A percentile compares a stretch with the other conserved stretches of the same genome.
Evolutionary conservation across 2,329 filamentous ascomycete genomes (phyloP).

Genomic region (Lasiodiplodia citricola): DNA sequence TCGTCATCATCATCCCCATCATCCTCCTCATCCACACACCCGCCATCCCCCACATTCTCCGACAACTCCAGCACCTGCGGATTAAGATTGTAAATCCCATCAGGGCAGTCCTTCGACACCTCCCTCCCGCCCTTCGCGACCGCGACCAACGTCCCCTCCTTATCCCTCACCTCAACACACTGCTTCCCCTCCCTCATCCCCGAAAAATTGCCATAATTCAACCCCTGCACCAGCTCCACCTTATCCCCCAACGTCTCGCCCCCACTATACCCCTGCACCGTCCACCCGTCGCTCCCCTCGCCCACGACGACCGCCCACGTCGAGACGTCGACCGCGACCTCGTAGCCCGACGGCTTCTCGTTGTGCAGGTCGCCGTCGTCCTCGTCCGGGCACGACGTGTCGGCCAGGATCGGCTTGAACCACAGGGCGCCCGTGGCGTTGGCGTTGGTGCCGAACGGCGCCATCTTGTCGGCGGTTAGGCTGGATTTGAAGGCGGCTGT

Average conservation of each 20-base stretch:
- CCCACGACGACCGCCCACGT: constrained; percentile 13
- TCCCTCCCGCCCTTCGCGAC: neutral
- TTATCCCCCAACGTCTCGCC: neutral
- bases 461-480: neutral
- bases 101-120: neutral
- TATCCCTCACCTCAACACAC: constrained; percentile 2
- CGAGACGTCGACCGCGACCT: neutral
- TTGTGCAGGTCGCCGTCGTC: constrained; percentile 5
- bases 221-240: neutral
- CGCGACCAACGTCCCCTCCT: neutral
- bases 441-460: neutral
- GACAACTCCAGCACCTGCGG: constrained; percentile 2
- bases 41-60: neutral
- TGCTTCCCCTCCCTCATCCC: neutral
- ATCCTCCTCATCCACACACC: neutral
- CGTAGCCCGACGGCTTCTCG: constrained; percentile 10
- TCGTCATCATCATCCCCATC: neutral
- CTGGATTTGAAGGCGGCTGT: constrained; percentile 41
- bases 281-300: too few species aligned
- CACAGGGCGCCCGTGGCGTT: constrained; percentile 1
- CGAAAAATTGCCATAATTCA: constrained; percentile 10
- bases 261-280: neutral
- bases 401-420: constrained; percentile 1
- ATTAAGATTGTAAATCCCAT: constrained; percentile 13
- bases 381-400: neutral